Conservation (phyloP, 2,329 filamentous ascomycete species). For the Fusarium sp. region DNA sequence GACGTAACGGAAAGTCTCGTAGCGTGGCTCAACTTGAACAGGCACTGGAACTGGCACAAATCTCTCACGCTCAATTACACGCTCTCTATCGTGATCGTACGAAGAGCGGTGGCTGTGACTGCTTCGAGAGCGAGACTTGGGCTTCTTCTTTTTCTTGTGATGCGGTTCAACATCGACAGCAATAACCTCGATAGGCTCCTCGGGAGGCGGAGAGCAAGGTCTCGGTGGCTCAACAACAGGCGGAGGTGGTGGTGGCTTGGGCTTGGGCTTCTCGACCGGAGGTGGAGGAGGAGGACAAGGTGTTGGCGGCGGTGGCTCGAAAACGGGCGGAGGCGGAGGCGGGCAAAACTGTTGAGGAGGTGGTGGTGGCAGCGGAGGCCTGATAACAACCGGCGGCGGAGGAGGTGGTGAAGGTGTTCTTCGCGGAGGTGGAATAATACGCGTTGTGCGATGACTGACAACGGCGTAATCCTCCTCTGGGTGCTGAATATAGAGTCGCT, state of each 20-base stretch:
- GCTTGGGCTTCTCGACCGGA: conserved; percentile 27
- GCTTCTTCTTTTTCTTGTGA: conserved; percentile 44
- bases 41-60: conserved; percentile 59
- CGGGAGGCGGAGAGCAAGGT: conserved; percentile 45
- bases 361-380: conserved; percentile 43
- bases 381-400: conserved; percentile 38
- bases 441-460: conserved; percentile 53
- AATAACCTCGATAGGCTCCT: conserved; percentile 54
- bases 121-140: conserved; percentile 49
- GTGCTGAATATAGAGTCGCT: conserved; percentile 57
- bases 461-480: conserved; percentile 54
- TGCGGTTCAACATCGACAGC: conserved; percentile 53
- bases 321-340: conserved; percentile 33
- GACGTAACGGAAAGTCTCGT: conserved; percentile 65
- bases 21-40: conserved; percentile 54
- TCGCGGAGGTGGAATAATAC: conserved; percentile 50
- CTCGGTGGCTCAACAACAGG: conserved; percentile 32
- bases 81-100: conserved; percentile 56
- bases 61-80: conserved; percentile 65
- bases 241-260: conserved; percentile 43
- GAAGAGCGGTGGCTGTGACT: conserved; percentile 46
- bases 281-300: conserved; percentile 39
- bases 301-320: conserved; percentile 16
- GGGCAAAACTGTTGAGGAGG: conserved; percentile 21
- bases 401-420: conserved; percentile 46